phyloP scores from a whole-genome alignment of 2,329 filamentous ascomycete genomes.

The Aspergillus amoenus region DNA sequence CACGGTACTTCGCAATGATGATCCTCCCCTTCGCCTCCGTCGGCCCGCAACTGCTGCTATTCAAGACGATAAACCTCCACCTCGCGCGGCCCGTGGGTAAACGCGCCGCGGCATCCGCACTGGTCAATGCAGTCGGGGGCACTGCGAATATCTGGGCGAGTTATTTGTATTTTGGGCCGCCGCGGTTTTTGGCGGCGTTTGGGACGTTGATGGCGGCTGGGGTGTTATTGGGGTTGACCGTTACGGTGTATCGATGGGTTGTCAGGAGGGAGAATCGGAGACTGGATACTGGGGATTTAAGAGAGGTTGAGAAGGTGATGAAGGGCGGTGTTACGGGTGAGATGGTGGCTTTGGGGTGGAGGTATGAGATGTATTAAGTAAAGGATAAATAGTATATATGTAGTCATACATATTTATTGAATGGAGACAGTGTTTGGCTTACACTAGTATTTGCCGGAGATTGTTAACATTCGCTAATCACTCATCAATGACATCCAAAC shows the following conservation, averaged over 20 bases:
- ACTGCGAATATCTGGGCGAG: conserved; percentile 28
- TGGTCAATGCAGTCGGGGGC: conserved; percentile 38
- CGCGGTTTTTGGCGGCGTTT: conserved; percentile 44
- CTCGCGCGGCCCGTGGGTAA: conserved; percentile 44
- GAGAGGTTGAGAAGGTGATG: conserved; percentile 39
- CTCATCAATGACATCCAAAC: no score
- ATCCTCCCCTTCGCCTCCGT: conserved; percentile 42
- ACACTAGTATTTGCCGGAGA: no score
- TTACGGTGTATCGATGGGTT: conserved; percentile 41
- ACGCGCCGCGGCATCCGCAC: conserved; percentile 42
- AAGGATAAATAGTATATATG: no score
- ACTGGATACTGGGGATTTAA: conserved; percentile 38
- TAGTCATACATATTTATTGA: no score
- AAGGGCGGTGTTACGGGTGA: conserved; percentile 46
- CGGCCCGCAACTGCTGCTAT: conserved; percentile 42
- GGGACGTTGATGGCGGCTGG: conserved; percentile 35
- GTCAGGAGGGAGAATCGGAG: conserved; percentile 41
- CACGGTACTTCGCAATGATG: conserved; percentile 47
- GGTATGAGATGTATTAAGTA: conserved; percentile 45
- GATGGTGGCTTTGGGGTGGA: conserved; percentile 45
- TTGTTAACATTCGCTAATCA: no score
- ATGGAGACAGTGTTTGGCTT: no score
- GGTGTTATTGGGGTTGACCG: conserved; percentile 30
- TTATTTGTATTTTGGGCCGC: conserved; percentile 23
- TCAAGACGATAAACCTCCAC: conserved; percentile 45